Evolutionary conservation across 345 rosid species (phyloP).

Genomic region (Dovyalis caffra): DNA sequence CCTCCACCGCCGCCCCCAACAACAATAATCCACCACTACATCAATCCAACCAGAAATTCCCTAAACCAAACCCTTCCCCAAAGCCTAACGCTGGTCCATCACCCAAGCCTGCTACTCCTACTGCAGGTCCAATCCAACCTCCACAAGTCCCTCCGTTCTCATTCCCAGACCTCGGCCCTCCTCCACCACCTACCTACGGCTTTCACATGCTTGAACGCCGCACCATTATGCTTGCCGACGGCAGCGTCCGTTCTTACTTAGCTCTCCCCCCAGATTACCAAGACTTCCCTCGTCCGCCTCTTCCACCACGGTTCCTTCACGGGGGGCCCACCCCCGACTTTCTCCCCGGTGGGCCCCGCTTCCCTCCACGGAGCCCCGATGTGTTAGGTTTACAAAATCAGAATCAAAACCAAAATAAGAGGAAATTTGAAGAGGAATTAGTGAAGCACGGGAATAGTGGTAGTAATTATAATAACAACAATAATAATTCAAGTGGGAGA

Average conservation of each 20-base stretch:
- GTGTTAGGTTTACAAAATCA: conserved; percentile 48
- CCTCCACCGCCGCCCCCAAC: conserved; percentile 12
- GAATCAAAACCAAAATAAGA: conserved; percentile 40
- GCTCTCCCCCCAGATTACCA: conserved; percentile 93
- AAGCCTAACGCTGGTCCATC: conserved; percentile 39
- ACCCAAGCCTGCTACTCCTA: conserved; percentile 14
- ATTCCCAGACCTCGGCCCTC: conserved; percentile 67
- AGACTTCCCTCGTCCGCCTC: conserved; percentile 44
- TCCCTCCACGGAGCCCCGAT: conserved; percentile 36
- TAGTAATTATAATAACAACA: neutral
- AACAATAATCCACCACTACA: conserved; percentile 23
- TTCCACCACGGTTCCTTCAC: conserved; percentile 26
- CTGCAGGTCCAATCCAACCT: conserved; percentile 10
- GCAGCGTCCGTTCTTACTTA: conserved; percentile 89
- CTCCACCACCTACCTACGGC: conserved; percentile 80
- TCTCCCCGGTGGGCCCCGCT: conserved; percentile 4
- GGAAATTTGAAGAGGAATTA: conserved; percentile 58
- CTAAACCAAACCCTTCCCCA: conserved; percentile 41
- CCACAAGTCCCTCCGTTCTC: conserved; percentile 28
- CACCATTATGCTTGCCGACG: conserved; percentile 73
- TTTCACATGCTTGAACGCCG: conserved; percentile 96
- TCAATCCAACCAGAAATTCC: conserved; percentile 15
- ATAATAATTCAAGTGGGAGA: neutral
- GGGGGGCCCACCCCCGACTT: conserved; percentile 2
- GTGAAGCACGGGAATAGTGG: conserved; percentile 17